These are phyloP conservation scores for Penicillium nucicola DNA, from an alignment of 495 filamentous ascomycete species.

Conservation along the genomic window DNA sequence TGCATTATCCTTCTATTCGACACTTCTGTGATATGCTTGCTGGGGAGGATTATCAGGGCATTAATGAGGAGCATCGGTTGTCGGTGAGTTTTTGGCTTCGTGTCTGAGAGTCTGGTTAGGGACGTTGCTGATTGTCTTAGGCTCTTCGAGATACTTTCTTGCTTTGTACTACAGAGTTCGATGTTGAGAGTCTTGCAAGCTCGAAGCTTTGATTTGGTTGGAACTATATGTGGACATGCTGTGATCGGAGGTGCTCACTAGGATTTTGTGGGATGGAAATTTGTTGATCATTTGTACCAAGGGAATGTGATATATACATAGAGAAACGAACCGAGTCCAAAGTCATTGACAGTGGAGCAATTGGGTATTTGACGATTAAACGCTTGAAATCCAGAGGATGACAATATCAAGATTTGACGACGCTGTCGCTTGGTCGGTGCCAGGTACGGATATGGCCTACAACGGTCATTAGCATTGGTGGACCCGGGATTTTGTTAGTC, in stretches of 20 bases:
- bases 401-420: constrained; percentile 16
- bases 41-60: constrained; percentile 60
- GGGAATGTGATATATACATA: too few species aligned
- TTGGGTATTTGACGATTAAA: constrained; percentile 19
- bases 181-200: constrained; percentile 24
- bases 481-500: too few species aligned
- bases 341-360: constrained; percentile 2
- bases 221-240: not conserved
- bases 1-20: constrained; percentile 61
- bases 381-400: not conserved
- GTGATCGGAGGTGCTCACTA: too few species aligned
- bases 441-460: constrained; percentile 85
- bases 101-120: not conserved
- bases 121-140: constrained; percentile 16
- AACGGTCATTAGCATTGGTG: constrained; percentile 1
- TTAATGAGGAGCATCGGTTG: constrained; percentile 54
- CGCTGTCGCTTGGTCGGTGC: constrained; percentile 69
- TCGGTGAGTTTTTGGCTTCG: constrained; percentile 30
- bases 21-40: constrained; percentile 67
- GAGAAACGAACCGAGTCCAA: not conserved
- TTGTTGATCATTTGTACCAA: too few species aligned
- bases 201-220: constrained; percentile 22
- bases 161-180: constrained; percentile 58
- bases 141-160: constrained; percentile 61
- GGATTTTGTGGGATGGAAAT: too few species aligned